Evolutionary conservation across 108 stramenopile genomes (phyloP).

Genomic region (Chaetoceros tenuissimus): DNA sequence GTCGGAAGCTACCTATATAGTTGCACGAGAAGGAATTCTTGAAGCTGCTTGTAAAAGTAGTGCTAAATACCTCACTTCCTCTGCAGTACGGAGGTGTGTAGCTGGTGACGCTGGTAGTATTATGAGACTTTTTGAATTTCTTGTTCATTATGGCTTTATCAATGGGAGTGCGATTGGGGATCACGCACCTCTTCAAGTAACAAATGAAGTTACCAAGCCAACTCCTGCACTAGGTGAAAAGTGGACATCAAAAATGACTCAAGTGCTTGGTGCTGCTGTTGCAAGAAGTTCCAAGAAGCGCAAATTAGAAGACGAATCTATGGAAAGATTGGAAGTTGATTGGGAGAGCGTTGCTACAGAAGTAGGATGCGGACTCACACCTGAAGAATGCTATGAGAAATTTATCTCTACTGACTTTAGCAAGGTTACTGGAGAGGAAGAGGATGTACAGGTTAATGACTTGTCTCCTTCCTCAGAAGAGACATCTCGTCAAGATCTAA

Average conservation of each 20-base stretch:
- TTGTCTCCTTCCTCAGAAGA: not conserved
- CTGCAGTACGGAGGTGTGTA: constrained; percentile 58
- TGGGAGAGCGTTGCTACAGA: constrained; percentile 56
- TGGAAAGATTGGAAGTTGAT: constrained; percentile 21
- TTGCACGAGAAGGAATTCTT: constrained; percentile 48
- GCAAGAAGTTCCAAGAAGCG: constrained; percentile 6
- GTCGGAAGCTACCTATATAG: constrained; percentile 46
- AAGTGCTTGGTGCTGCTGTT: not conserved
- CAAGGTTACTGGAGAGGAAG: not conserved
- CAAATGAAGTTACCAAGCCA: constrained; percentile 5
- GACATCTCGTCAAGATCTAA: constrained; percentile 1
- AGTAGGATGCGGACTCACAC: constrained; percentile 42
- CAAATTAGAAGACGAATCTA: constrained; percentile 10
- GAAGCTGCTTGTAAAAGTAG: constrained; percentile 28
- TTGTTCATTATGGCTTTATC: constrained; percentile 55
- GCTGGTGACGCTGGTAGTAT: constrained; percentile 77
- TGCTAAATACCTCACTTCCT: constrained; percentile 52
- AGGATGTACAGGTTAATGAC: not conserved
- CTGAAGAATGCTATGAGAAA: constrained; percentile 51
- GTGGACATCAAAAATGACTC: not conserved
- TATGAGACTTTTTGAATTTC: constrained; percentile 54
- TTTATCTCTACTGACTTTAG: constrained; percentile 33
- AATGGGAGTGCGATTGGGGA: constrained; percentile 65
- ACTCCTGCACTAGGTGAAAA: not conserved
- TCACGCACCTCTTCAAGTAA: constrained; percentile 60